Percentiles rank a stretch among this genome's conserved stretches.
These are phyloP conservation scores for Talaromyces sp. DNA, from an alignment of 2,329 filamentous ascomycete genomes.

Conservation along the genomic window DNA sequence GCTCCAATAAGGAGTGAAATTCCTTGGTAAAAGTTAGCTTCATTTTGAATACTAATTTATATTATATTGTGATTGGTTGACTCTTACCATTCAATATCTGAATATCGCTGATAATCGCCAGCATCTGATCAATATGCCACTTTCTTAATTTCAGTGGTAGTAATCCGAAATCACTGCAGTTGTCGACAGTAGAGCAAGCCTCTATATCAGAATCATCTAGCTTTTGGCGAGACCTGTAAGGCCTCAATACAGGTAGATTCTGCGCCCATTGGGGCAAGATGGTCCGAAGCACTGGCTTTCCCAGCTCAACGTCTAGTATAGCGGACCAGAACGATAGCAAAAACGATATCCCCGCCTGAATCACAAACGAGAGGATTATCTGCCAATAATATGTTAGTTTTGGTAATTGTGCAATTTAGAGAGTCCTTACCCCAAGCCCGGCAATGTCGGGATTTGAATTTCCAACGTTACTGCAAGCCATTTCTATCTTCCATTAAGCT, in stretches of 20 bases:
- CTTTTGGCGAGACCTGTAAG: no score
- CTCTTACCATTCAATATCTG: slow-evolving; percentile 2
- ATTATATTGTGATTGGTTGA: no score
- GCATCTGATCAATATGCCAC: background rate
- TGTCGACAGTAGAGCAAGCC: background rate
- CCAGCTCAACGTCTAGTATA: background rate
- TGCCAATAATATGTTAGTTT: background rate
- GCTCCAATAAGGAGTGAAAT: slow-evolving; percentile 3
- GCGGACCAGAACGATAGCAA: background rate
- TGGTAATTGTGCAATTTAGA: background rate
- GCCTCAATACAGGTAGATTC: no score
- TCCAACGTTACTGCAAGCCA: background rate
- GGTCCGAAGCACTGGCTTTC: no score
- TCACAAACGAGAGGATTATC: slow-evolving; percentile 5
- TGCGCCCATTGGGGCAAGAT: no score
- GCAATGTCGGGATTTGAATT: slow-evolving; percentile 5
- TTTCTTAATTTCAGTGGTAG: background rate
- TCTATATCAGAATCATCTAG: no score
- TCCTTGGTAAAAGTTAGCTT: background rate
- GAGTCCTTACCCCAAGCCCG: background rate
- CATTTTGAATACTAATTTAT: background rate
- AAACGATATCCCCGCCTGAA: background rate
- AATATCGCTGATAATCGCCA: background rate
- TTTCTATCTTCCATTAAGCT: background rate
- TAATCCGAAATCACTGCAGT: background rate